phyloP scores from a whole-genome alignment of 2,329 filamentous ascomycete species.

The Ophioceras dolichostomum region DNA sequence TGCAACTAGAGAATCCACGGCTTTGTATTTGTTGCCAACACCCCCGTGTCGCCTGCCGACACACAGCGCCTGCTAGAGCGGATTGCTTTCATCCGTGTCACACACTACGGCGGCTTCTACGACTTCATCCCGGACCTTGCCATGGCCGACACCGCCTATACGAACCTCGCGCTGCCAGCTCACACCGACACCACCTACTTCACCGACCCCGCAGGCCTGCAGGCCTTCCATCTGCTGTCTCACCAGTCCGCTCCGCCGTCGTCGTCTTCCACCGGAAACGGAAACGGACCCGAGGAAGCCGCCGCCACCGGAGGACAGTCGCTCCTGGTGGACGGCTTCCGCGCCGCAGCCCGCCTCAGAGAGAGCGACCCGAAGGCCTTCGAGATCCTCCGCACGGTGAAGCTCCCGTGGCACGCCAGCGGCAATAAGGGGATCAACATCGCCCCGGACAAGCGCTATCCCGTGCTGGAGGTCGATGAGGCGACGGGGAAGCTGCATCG shows the following conservation, averaged over 20 bases:
- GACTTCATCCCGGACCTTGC: slow-evolving; percentile 86
- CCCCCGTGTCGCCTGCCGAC: slow-evolving; percentile 52
- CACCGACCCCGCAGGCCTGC: slow-evolving; percentile 78
- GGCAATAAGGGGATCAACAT: slow-evolving; percentile 80
- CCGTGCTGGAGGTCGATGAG: slow-evolving; percentile 55
- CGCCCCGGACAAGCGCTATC: slow-evolving; percentile 54
- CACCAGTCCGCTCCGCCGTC: slow-evolving; percentile 35
- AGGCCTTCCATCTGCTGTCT: slow-evolving; percentile 85
- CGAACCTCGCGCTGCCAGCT: slow-evolving; percentile 65
- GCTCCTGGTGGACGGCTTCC: slow-evolving; percentile 77
- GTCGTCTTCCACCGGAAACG: slow-evolving; percentile 15
- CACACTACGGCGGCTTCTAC: slow-evolving; percentile 71
- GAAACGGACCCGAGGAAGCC: background rate
- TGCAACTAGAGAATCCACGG: slow-evolving; percentile 48
- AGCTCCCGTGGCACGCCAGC: slow-evolving; percentile 71
- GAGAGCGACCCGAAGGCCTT: slow-evolving; percentile 43
- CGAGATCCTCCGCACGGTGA: slow-evolving; percentile 38
- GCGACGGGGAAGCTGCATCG: slow-evolving; percentile 28
- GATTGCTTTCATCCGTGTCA: slow-evolving; percentile 78
- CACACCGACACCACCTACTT: slow-evolving; percentile 98
- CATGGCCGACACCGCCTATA: slow-evolving; percentile 85
- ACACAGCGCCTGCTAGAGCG: slow-evolving; percentile 66
- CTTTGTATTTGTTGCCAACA: slow-evolving; percentile 64
- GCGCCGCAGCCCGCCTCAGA: slow-evolving; percentile 50
- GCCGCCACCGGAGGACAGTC: slow-evolving; percentile 52